Base-by-base conservation (phyloP, 2,329 filamentous ascomycete genomes). In the Paecilomyces sp. region DNA sequence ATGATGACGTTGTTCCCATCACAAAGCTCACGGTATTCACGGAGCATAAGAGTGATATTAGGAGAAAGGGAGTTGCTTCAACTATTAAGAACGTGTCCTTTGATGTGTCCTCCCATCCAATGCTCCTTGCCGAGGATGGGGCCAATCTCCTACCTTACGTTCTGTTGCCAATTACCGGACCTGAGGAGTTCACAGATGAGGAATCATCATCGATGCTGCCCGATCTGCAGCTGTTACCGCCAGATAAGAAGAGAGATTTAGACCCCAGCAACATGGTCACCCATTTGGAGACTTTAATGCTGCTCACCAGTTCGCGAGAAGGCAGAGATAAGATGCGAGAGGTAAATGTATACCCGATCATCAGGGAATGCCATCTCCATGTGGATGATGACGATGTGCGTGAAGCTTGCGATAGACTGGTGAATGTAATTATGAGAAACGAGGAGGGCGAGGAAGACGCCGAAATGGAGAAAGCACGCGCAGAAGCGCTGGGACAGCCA, bases 11-110 rank as follows among this genome's bases (percentile, higher is more conserved):
- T 13, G 86, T 97, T n/a, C 94, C 94, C 1, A 81, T 97, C 55
- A 91, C 89, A 55, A 97, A 97, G 79, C 81, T 99, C 62, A 89
- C 89, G 61, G 93, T 97, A 61, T 97, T 97, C 74, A 97, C 94
- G 1, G 91, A 96, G 74, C 91, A 97, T 77, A 81, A 84, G 67
- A 95, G 90, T 2, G 83, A 88, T 30, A 86, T 97, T 60, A 85
- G 94, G 58, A 83, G 94, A 58, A 91, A 91, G 68, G 94, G 94
- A n/a, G 92, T 97, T n/a, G 93, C 93, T 7, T 92, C 88, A 62
- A 94, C 91, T 9, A 91, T 99, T 72, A 97, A 97, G 75, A 99
- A 99, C 71, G 86, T 90, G 31, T 87, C 91, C 6, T 97, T 99
- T 71, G 89, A 95, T 68, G 77, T 93, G 5, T 76, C 84, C 2